Conservation (phyloP, 2,329 filamentous ascomycete genomes). For the Neonectria coccinea region DNA sequence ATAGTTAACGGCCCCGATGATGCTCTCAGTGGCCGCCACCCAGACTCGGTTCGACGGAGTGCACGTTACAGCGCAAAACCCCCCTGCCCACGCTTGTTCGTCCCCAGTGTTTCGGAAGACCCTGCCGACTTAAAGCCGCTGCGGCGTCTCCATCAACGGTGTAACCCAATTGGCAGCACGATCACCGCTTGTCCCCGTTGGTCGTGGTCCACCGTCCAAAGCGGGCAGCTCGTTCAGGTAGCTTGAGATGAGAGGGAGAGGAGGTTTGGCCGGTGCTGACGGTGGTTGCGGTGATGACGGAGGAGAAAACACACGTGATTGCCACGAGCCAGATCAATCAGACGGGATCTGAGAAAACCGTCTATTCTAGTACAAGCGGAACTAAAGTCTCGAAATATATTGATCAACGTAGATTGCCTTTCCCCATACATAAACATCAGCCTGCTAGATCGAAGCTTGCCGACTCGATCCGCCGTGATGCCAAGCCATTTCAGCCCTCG, state of each 20-base stretch:
- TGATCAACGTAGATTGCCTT: not conserved
- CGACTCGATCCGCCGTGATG: slow-evolving; percentile 10
- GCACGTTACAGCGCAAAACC: not conserved
- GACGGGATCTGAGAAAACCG: not conserved
- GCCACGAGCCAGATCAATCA: not conserved
- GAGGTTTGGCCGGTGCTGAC: not conserved
- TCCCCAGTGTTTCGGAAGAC: slow-evolving; percentile 36
- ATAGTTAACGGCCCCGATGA: not conserved
- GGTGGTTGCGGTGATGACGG: not conserved
- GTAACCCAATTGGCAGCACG: slow-evolving; percentile 4
- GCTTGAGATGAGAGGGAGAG: not conserved
- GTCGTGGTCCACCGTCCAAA: slow-evolving; percentile 2
- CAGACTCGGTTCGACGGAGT: not conserved
- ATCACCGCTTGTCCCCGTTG: not conserved
- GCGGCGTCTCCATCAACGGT: slow-evolving; percentile 15
- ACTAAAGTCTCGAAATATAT: not conserved
- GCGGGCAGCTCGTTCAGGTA: not conserved
- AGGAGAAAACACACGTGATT: not conserved
- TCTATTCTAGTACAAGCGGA: not conserved
- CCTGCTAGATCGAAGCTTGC: not conserved
- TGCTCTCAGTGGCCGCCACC: not conserved
- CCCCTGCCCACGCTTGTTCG: slow-evolving; percentile 31
- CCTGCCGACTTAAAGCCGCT: slow-evolving; percentile 12
- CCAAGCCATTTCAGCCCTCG: not conserved
- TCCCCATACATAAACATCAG: not conserved